These are phyloP conservation scores for Arthrobotrys conoides DNA, from an alignment of 2,329 filamentous ascomycete species.

Conservation along the genomic window DNA sequence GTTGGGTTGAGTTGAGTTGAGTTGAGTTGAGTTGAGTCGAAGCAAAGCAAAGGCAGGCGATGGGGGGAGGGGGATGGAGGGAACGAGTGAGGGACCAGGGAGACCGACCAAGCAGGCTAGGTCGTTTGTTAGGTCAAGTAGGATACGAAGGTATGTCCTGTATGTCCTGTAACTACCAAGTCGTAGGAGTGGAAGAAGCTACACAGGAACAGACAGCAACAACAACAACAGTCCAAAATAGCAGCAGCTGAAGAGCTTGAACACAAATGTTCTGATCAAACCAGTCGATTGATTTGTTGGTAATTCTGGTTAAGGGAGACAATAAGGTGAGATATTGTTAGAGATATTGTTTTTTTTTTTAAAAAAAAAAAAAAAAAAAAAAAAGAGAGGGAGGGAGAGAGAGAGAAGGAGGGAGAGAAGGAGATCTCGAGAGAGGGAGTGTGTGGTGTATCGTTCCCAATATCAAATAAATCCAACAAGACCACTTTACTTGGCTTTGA, in stretches of 20 bases:
- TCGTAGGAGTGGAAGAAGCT: no score
- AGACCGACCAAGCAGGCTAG: conserved; percentile 6
- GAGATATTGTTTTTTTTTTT: no score
- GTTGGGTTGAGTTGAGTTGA: conserved; percentile 4
- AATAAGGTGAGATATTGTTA: no score
- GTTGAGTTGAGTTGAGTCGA: conserved; percentile 15
- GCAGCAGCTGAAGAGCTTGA: no score
- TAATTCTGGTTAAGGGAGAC: no score
- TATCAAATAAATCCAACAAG: conserved; percentile 1
- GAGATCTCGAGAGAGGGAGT: background rate
- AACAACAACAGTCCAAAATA: background rate
- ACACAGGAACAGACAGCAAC: no score
- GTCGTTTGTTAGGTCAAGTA: background rate
- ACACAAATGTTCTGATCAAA: no score
- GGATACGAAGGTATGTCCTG: background rate
- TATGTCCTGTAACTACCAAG: no score
- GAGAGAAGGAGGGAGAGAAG: background rate
- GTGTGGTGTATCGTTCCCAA: background rate
- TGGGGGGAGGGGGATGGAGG: conserved; percentile 3
- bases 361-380: background rate
- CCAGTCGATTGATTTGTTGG: no score
- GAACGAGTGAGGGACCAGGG: conserved; percentile 45
- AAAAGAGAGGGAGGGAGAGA: background rate
- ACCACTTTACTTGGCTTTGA: background rate
- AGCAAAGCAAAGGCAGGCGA: background rate